These are phyloP conservation scores for Thermothelomyces thermophilus DNA, from an alignment of 2,329 filamentous ascomycete genomes.

Conservation along the genomic window DNA sequence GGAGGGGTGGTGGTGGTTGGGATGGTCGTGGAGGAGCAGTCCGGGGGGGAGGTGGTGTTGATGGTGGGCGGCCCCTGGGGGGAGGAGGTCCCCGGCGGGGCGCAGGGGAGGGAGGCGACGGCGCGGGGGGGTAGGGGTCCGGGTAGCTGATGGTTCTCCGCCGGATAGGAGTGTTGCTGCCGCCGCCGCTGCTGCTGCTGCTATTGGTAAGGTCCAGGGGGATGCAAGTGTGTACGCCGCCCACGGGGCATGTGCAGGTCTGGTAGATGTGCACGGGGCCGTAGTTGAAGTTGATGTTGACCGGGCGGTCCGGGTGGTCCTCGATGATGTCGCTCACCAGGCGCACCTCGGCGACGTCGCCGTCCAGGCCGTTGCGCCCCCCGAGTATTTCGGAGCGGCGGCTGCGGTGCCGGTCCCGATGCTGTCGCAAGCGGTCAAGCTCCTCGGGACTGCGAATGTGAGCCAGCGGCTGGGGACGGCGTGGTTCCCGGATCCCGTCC, in stretches of 20 bases:
- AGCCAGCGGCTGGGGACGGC: constrained; percentile 1
- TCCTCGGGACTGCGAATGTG: constrained; percentile 5
- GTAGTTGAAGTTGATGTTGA: constrained; percentile 19
- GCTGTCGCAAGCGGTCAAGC: not conserved
- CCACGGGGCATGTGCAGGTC: not conserved
- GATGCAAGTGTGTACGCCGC: not conserved
- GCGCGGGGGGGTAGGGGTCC: not conserved
- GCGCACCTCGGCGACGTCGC: not conserved
- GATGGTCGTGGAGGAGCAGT: not conserved
- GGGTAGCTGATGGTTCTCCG: not conserved
- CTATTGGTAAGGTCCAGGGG: not conserved
- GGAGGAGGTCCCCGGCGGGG: not conserved
- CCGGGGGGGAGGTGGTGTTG: not conserved
- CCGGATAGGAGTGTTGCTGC: too few species aligned
- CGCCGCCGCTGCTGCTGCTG: too few species aligned
- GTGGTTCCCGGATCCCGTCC: constrained; percentile 4
- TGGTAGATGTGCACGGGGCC: constrained; percentile 13
- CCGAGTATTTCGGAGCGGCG: not conserved
- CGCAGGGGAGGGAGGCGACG: not conserved
- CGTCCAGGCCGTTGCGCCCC: not conserved
- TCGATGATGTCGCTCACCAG: constrained; percentile 7
- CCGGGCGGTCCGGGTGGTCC: constrained; percentile 9
- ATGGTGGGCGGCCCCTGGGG: not conserved
- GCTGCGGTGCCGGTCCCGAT: not conserved
- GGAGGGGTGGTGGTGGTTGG: not conserved